A percentile compares a stretch with the other conserved stretches of the same genome.
Conservation (phyloP, 2,329 filamentous ascomycete species). For the Dothideomycetidae sp. region DNA sequence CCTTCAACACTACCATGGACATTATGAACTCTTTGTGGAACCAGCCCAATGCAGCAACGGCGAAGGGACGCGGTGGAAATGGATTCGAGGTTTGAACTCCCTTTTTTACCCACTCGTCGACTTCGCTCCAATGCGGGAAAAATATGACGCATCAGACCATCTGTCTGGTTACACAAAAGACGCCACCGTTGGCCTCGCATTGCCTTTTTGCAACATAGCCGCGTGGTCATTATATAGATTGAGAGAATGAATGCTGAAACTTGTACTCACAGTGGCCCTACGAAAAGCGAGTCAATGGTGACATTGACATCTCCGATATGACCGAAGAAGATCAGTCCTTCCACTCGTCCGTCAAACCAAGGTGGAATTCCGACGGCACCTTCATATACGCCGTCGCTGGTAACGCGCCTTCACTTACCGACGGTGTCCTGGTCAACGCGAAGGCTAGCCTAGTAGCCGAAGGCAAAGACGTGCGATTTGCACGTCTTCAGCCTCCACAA, state of each 20-base stretch:
- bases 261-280: slow-evolving; percentile 61
- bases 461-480: slow-evolving; percentile 49
- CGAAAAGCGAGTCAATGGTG: slow-evolving; percentile 59
- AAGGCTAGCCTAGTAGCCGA: slow-evolving; percentile 48
- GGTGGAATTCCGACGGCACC: slow-evolving; percentile 62
- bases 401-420: slow-evolving; percentile 25
- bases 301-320: slow-evolving; percentile 49
- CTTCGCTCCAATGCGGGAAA: neutral
- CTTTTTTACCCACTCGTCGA: slow-evolving; percentile 19
- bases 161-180: neutral
- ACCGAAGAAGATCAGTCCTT: slow-evolving; percentile 50
- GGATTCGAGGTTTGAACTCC: slow-evolving; percentile 81
- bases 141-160: no score
- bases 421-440: slow-evolving; percentile 39
- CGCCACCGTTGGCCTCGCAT: neutral
- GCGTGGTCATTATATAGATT: slow-evolving; percentile 12
- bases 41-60: slow-evolving; percentile 35
- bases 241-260: slow-evolving; percentile 26
- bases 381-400: slow-evolving; percentile 48
- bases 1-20: slow-evolving; percentile 81
- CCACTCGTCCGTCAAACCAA: slow-evolving; percentile 61
- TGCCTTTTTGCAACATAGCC: neutral
- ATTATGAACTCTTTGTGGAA: slow-evolving; percentile 84
- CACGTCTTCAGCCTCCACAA: slow-evolving; percentile 40
- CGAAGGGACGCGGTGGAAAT: slow-evolving; percentile 26